Evolutionary conservation across 2,329 filamentous ascomycete genomes (phyloP).

Genomic region (Epichloe sylvatica): DNA sequence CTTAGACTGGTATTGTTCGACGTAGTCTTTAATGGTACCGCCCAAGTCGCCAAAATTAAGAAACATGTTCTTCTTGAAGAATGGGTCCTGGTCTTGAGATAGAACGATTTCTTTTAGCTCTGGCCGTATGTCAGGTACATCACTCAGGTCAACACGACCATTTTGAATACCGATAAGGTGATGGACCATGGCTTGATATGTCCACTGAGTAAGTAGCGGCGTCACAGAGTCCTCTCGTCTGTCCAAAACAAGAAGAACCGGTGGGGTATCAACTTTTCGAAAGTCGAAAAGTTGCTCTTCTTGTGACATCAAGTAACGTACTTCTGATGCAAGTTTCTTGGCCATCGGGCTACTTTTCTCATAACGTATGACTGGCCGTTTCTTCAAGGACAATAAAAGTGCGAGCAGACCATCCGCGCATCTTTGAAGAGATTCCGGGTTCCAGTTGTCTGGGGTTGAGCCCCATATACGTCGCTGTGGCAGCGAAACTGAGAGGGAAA

Average conservation of each 20-base stretch:
- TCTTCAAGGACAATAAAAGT: constrained; percentile 77
- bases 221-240: constrained; percentile 90
- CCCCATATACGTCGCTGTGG: constrained; percentile 72
- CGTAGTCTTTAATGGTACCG: constrained; percentile 94
- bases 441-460: constrained; percentile 72
- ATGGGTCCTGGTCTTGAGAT: constrained; percentile 92
- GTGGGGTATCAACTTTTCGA: constrained; percentile 82
- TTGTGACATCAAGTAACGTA: constrained; percentile 84
- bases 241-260: constrained; percentile 81
- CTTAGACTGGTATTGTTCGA: constrained; percentile 94
- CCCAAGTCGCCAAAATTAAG: constrained; percentile 93
- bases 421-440: constrained; percentile 72
- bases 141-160: constrained; percentile 77
- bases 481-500: constrained; percentile 60
- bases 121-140: constrained; percentile 69
- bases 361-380: constrained; percentile 89
- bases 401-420: constrained; percentile 79
- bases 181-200: constrained; percentile 99
- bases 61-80: constrained; percentile 99
- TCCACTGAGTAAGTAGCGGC: constrained; percentile 91
- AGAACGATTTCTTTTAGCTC: constrained; percentile 90
- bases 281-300: constrained; percentile 97
- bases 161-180: constrained; percentile 89
- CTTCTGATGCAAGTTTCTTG: constrained; percentile 85
- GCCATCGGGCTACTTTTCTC: constrained; percentile 80